Percentiles rank a stretch among this genome's conserved stretches.
phyloP scores from a whole-genome alignment of 2,329 filamentous ascomycete genomes.

The Remersonia thermophila region DNA sequence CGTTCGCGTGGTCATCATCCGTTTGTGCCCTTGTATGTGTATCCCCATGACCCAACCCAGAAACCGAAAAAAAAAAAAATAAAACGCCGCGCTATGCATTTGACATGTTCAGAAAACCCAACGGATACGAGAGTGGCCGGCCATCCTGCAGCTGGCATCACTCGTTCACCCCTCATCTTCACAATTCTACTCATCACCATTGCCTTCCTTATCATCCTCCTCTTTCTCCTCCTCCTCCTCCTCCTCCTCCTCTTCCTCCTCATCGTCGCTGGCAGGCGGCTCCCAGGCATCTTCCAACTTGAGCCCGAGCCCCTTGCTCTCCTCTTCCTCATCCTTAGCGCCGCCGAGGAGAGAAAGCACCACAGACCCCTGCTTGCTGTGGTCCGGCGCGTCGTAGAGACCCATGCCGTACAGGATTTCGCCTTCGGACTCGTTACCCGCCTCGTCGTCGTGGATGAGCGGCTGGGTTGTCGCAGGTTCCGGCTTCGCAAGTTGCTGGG shows the following conservation, averaged over 20 bases:
- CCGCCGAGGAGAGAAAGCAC: constrained; percentile 43
- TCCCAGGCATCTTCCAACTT: constrained; percentile 75
- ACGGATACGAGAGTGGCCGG: too few relatives aligned
- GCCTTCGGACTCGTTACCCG: constrained; percentile 43
- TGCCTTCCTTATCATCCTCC: constrained; percentile 2
- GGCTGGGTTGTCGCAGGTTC: constrained; percentile 2
- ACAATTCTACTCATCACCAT: too few relatives aligned
- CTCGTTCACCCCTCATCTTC: too few relatives aligned
- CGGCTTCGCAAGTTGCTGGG: neutral
- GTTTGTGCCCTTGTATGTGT: neutral
- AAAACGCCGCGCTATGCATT: constrained; percentile 6
- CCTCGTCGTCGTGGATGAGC: constrained; percentile 31
- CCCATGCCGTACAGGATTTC: constrained; percentile 75
- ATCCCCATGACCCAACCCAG: neutral
- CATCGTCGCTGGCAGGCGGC: constrained; percentile 50
- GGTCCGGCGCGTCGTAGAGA: constrained; percentile 62
- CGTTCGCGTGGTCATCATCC: neutral
- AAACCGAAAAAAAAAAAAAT: constrained; percentile 1
- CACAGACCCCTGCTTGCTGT: constrained; percentile 37
- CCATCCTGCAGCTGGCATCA: too few relatives aligned
- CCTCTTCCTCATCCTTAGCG: constrained; percentile 27
- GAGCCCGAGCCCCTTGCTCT: constrained; percentile 35
- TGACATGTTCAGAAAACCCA: neutral
- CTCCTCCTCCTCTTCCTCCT: constrained; percentile 40
- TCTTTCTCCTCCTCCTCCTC: constrained; percentile 29